Evolutionary conservation across 1,284 basidiomycete species (phyloP), one percentile per base, ranked within the genome.

Genomic region (Malassezia yamatoensis): DNA sequence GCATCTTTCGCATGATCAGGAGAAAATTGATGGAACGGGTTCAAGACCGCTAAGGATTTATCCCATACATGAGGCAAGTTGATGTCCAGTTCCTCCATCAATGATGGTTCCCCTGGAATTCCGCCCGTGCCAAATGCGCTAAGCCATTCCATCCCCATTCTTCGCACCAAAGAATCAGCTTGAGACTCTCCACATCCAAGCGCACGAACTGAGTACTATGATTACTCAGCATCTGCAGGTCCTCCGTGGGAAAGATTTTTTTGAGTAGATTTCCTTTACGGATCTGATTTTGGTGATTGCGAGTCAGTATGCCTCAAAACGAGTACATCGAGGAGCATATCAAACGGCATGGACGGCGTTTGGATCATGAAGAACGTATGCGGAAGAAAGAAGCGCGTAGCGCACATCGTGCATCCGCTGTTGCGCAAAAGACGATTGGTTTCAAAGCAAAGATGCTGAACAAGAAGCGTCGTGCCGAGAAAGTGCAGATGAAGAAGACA

Each of bases 401-500:
- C 51, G 87, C 81, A n/a, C 94, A 99, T 78, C 85, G 85, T 66
- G 79, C 83, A 20, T 96, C 93, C 37, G 83, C 85, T 15, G 79
- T 84, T 54, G 89, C 91, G 13, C 91, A 96, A 78, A 91, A 93
- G 76, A 83, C 88, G 41, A 91, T 91, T 66, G 94, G 94, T 78
- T 81, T 96, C 68, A 96, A 96, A 80, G 94, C 91, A 69, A 99
- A 99, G 79, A 81, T 98, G 42, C 83, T 96, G 34, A 94, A 99
- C 76, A 89, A 89, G 53, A 90, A 87, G 77, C 86, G 90, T 57
- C 89, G 96, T 78, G 83, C 88, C 38, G 89, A 99, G 79, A 99
- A 98, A 80, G 87, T 98, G 43, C 90, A 93, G 76, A 87, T 99
- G 80, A 94, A 93, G 79, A 99, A 98, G 81, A 93, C 90, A 39